Evolutionary conservation across 768 basidiomycete species (phyloP).

Genomic region (Amanita thiersii): DNA sequence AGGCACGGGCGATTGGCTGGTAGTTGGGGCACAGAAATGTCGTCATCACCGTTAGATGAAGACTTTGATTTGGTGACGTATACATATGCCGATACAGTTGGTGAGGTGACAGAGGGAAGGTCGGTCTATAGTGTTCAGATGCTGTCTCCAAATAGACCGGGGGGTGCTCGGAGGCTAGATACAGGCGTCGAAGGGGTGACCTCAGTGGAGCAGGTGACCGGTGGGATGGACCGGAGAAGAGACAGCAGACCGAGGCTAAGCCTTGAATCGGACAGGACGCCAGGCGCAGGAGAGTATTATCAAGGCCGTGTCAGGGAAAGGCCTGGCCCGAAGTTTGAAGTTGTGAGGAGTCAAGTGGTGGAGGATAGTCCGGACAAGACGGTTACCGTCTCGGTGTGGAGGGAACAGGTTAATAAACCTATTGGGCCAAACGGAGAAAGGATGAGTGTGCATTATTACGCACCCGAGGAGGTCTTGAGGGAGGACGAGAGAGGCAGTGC

Average conservation of each 20-base stretch:
- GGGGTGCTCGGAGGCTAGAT: no score
- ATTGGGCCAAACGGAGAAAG: slow-evolving; percentile 24
- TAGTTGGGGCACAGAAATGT: slow-evolving; percentile 13
- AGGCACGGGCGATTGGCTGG: slow-evolving; percentile 13
- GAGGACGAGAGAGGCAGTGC: no score
- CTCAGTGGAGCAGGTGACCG: no score
- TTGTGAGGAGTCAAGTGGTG: slow-evolving; percentile 31
- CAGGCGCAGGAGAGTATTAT: no score
- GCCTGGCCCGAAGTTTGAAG: slow-evolving; percentile 32
- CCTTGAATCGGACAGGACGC: no score
- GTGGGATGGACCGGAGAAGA: no score
- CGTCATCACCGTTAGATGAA: slow-evolving; percentile 25
- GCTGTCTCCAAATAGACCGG: no score
- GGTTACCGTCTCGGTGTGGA: slow-evolving; percentile 49
- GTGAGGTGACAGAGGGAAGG: slow-evolving; percentile 4
- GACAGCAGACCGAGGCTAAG: no score
- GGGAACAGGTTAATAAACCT: slow-evolving; percentile 41
- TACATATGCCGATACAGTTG: slow-evolving; percentile 12
- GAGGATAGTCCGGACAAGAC: slow-evolving; percentile 44
- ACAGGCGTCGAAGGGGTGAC: no score
- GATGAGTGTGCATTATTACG: slow-evolving; percentile 40
- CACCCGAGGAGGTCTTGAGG: slow-evolving; percentile 17
- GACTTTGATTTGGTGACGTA: slow-evolving; percentile 29
- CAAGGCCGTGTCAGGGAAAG: slow-evolving; percentile 16
- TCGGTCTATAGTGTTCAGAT: background rate